phyloP scores from a whole-genome alignment of 768 basidiomycete species.

The Favolaschia claudopus region DNA sequence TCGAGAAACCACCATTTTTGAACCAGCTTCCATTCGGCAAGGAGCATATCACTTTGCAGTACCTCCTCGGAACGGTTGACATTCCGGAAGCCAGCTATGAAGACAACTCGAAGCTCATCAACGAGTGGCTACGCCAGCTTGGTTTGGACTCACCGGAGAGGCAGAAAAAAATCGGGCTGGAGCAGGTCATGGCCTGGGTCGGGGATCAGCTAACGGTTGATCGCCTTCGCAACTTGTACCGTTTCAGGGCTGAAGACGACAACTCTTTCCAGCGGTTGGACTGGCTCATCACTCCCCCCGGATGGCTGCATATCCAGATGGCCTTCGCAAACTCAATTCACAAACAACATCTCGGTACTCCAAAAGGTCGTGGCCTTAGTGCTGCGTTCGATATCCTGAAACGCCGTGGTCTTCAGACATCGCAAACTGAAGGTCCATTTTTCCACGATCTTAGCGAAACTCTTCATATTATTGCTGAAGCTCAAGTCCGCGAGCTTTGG shows the following conservation, averaged over 20 bases:
- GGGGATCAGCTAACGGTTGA: conserved; percentile 47
- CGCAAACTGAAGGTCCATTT: conserved; percentile 39
- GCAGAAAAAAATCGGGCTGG: conserved; percentile 23
- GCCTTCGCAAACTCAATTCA: conserved; percentile 48
- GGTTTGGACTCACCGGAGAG: conserved; percentile 27
- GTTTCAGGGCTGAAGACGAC: conserved; percentile 41
- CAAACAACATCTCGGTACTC: conserved; percentile 47
- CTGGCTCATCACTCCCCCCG: conserved; percentile 39
- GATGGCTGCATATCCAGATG: conserved; percentile 54
- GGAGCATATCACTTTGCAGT: conserved; percentile 39
- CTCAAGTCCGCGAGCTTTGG: conserved; percentile 45
- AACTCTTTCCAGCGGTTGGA: conserved; percentile 49
- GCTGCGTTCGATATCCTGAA: conserved; percentile 40
- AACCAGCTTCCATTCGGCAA: conserved; percentile 36
- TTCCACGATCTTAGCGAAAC: conserved; percentile 44
- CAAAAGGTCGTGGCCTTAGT: conserved; percentile 32
- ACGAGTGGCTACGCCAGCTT: conserved; percentile 41
- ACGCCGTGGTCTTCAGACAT: conserved; percentile 35
- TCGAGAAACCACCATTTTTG: conserved; percentile 30
- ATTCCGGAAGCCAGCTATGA: conserved; percentile 49
- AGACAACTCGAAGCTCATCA: conserved; percentile 37
- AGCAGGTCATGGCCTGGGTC: conserved; percentile 39
- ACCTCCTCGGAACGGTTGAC: conserved; percentile 41
- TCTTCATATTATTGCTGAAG: conserved; percentile 43
- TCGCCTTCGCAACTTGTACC: conserved; percentile 44